Percentiles rank a stretch among this genome's conserved stretches.
Conservation (phyloP, 441 rosid species). For the Pelargonium myrrhifolium region DNA sequence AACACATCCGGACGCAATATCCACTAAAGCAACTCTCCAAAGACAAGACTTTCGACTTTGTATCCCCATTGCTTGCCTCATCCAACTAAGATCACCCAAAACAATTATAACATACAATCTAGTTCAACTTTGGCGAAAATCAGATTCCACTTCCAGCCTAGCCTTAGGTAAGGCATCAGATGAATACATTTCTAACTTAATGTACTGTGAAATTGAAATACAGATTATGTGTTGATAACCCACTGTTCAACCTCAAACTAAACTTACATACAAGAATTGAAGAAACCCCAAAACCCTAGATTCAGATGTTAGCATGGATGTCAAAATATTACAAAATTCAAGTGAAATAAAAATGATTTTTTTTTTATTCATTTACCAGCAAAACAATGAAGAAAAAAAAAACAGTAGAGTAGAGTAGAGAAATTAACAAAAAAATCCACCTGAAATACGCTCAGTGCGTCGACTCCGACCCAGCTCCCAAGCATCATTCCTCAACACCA, state of each 20-base stretch:
- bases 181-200: background rate
- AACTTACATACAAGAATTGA: background rate
- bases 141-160: constrained; percentile 1
- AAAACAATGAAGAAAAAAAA: background rate
- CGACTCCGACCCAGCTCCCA: constrained; percentile 54
- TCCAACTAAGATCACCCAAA: background rate
- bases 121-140: background rate
- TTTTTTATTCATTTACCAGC: background rate
- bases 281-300: background rate
- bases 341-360: background rate
- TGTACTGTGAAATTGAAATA: background rate
- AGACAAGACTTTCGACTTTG: background rate
- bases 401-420: background rate
- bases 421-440: constrained; percentile 21
- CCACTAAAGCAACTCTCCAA: background rate
- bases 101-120: background rate
- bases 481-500: constrained; percentile 38
- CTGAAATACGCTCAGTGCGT: constrained; percentile 87
- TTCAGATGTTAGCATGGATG: background rate
- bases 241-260: background rate
- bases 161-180: background rate
- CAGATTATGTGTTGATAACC: background rate
- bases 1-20: too few relatives aligned
- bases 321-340: background rate
- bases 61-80: background rate